phyloP scores from a whole-genome alignment of 495 filamentous ascomycete genomes.

The Recurvomyces mirabilis region DNA sequence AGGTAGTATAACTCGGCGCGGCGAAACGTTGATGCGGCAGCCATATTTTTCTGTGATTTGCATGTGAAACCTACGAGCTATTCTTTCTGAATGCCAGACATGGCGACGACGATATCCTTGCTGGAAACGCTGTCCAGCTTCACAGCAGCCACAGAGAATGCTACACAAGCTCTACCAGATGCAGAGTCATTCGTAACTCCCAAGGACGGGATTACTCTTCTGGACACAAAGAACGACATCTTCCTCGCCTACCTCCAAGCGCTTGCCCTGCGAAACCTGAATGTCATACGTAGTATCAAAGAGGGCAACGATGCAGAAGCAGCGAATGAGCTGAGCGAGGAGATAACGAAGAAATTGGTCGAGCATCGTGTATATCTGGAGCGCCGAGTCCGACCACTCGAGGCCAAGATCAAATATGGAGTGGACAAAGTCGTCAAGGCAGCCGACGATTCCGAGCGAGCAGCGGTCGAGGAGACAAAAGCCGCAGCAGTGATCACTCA shows the following conservation, averaged over 20 bases:
- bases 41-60: too few relatives aligned
- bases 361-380: slow-evolving; percentile 82
- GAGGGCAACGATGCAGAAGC: slow-evolving; percentile 24
- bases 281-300: slow-evolving; percentile 53
- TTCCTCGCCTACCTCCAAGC: slow-evolving; percentile 93
- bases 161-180: slow-evolving; percentile 9
- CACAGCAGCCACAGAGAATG: slow-evolving; percentile 12
- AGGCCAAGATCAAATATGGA: slow-evolving; percentile 78
- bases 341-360: slow-evolving; percentile 65
- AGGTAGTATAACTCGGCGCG: too few relatives aligned
- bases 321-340: slow-evolving; percentile 34
- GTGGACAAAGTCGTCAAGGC: slow-evolving; percentile 82
- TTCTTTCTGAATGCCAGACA: too few relatives aligned
- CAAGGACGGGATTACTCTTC: slow-evolving; percentile 79
- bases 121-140: slow-evolving; percentile 13
- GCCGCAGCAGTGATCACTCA: slow-evolving; percentile 5
- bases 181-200: slow-evolving; percentile 39
- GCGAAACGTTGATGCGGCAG: too few relatives aligned
- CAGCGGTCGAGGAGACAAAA: slow-evolving; percentile 17
- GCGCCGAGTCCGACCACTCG: slow-evolving; percentile 80
- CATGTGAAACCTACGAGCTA: too few relatives aligned
- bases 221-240: slow-evolving; percentile 90
- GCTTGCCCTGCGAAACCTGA: slow-evolving; percentile 73
- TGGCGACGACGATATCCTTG: slow-evolving; percentile 8
- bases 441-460: slow-evolving; percentile 55